A percentile compares a stretch with the other conserved stretches of the same genome.
phyloP scores from a whole-genome alignment of 371 early-diverging fungal species.

The Circinella umbellata region DNA sequence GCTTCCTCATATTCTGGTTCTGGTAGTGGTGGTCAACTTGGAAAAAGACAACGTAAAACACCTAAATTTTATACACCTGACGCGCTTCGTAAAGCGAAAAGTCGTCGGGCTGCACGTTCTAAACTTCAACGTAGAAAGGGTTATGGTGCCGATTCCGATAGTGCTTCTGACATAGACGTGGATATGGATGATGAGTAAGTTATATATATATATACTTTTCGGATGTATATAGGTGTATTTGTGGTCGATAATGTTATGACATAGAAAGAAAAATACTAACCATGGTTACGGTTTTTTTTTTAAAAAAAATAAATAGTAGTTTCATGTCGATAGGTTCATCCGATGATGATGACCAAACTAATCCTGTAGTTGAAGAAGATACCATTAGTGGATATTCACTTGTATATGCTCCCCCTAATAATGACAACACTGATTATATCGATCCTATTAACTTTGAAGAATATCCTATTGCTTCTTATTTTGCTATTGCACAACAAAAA shows the following conservation, averaged over 20 bases:
- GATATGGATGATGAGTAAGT: constrained; percentile 33
- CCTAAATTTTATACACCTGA: constrained; percentile 34
- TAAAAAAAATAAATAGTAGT: constrained; percentile 3
- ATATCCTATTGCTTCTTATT: constrained; percentile 52
- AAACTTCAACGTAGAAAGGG: constrained; percentile 23
- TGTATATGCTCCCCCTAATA: constrained; percentile 40
- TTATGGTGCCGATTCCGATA: constrained; percentile 23
- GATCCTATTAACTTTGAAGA: constrained; percentile 43
- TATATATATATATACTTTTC: background rate
- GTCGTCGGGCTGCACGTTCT: constrained; percentile 13
- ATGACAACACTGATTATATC: constrained; percentile 40
- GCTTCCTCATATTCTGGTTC: constrained; percentile 5
- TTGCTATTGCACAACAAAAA: constrained; percentile 66
- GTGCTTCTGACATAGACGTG: constrained; percentile 27
- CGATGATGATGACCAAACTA: constrained; percentile 24
- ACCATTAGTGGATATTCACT: constrained; percentile 48
- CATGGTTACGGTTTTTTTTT: too few species aligned
- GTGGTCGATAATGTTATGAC: too few species aligned
- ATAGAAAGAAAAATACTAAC: too few species aligned
- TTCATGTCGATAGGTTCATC: constrained; percentile 29
- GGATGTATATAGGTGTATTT: too few species aligned
- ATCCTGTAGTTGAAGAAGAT: constrained; percentile 35
- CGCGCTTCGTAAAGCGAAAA: constrained; percentile 18
- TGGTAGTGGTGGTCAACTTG: constrained; percentile 1
- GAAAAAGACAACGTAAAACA: constrained; percentile 42